Base-by-base conservation (phyloP, 164 flowering plant species). In the Malania oleifera region DNA sequence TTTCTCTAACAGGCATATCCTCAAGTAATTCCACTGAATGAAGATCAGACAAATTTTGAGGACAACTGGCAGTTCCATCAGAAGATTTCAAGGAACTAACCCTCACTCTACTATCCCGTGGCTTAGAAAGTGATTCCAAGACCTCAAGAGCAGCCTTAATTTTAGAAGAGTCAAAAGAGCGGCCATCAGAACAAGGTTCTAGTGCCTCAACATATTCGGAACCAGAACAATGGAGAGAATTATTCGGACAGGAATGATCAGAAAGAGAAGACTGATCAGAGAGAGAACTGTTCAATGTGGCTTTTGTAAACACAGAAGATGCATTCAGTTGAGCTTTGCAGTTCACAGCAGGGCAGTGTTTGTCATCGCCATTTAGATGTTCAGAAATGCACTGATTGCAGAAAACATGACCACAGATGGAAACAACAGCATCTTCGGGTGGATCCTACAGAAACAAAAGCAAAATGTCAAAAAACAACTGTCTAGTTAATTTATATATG, bases 381-480 rank as follows among this genome's bases (percentile, higher is more conserved):
- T 91, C 92, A 68, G 68, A 75, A 46, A 91, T 78, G 69, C 98
- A 91, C 62, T 89, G 95, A 54, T 85, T 83, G 75, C 98, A 91
- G 70, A 85, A 91, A 39, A 89, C 89, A 72, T 91, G 98, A 51
- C 89, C 87, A 70, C 98, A 91, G 27, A 67, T 56, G 1, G 95
- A 70, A 52, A 91, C 90, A 56, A 83, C 96, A 60, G 92, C 95
- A 78, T 89, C 98, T 78, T 91, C 96, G 45, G 98, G 98, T 29
- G 96, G 75, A 67, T 89, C 98, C 98, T 91, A 62, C 23, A 70
- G 35, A 56, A 59, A 17, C 23, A 57, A 28, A 9, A n/a, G 7
- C 52, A 29, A 9, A 23, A 28, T 54, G 29, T 44, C 65, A 65
- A 17, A 59, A 45, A 29, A 23, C 7, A 19, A 25, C 54, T 4